Evolutionary conservation across 306 rosid species (phyloP), one percentile per base, ranked within the genome.

Genomic region (Pueraria montana): DNA sequence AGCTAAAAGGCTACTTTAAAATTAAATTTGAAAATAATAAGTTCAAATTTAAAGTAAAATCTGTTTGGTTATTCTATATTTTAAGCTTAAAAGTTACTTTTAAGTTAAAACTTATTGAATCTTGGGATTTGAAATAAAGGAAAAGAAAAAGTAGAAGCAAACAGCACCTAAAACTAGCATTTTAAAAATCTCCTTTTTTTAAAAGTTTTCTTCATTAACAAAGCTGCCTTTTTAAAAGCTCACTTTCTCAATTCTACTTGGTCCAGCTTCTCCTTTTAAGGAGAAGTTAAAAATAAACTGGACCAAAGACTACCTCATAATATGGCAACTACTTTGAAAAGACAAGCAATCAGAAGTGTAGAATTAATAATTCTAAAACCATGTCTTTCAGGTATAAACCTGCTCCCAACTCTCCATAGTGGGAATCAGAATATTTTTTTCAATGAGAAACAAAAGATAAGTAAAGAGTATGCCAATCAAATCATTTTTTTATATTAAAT

Each of bases 331-430:
- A 65, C 79, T 12, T 58, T 58, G 43, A 43, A 17, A 59, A 18
- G 6, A 11, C 40, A 32, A 63, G 24, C 36, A 32, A 24, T 34
- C 32, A 17, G 46, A 42, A 21, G 24, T 20, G n/a, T 65, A 52
- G 36, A 13, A 71, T 30, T 27, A 21, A 46, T 18, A 20, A 61
- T 72, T 30, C 20, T 23, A 74, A 72, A 26, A 26, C 8, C 72
- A 43, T 72, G n/a, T 38, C 66, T 16, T 65, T 65, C 45, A 65
- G 26, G 55, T 61, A 49, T 65, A 56, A 46, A 62, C 63, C 10
- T 30, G 21, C 7, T 9, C 27, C 8, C 84, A 30, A 63, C 23
- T 21, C 80, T 58, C 52, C 40, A 42, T 9, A 6, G 20, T 14
- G 40, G 24, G 32, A 55, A 72, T 11, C 55, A 50, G 16, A 24